Evolutionary conservation across 176 grass and related monocot genomes (phyloP).

Genomic region (Tuctoria greenei): DNA sequence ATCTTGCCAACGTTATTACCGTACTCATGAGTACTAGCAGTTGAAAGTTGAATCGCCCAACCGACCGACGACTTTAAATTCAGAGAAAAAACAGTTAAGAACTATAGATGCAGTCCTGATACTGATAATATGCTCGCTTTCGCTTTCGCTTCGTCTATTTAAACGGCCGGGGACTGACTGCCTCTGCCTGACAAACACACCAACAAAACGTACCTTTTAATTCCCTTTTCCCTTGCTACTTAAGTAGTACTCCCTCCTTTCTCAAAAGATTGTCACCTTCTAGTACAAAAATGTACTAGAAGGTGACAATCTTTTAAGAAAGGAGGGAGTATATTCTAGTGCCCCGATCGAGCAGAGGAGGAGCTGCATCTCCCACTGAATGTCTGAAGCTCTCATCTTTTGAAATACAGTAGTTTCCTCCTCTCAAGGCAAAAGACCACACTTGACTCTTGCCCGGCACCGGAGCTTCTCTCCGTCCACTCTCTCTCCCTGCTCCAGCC

Average conservation of each 20-base stretch:
- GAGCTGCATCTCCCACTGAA: conserved; percentile 42
- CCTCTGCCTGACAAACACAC: conserved; percentile 12
- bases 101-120: not conserved
- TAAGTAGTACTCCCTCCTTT: too few species aligned
- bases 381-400: conserved; percentile 51
- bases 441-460: conserved; percentile 44
- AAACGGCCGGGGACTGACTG: not conserved
- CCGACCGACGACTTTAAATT: conserved; percentile 4
- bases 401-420: conserved; percentile 30
- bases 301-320: too few species aligned
- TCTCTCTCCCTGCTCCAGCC: not conserved
- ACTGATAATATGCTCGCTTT: conserved; percentile 21
- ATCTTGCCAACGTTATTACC: not conserved
- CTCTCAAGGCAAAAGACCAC: conserved; percentile 62
- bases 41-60: conserved; percentile 13
- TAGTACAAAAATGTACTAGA: too few species aligned
- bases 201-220: conserved; percentile 56
- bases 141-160: too few species aligned
- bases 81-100: not conserved
- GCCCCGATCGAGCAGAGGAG: conserved; percentile 27
- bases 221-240: conserved; percentile 33
- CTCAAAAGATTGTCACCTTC: too few species aligned
- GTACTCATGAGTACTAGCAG: conserved; percentile 1
- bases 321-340: conserved; percentile 24
- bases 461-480: conserved; percentile 9